Percentiles rank a stretch among this genome's conserved stretches.
Evolutionary conservation across 768 basidiomycete species (phyloP).

Genomic region (Kwoniella dejecticola): DNA sequence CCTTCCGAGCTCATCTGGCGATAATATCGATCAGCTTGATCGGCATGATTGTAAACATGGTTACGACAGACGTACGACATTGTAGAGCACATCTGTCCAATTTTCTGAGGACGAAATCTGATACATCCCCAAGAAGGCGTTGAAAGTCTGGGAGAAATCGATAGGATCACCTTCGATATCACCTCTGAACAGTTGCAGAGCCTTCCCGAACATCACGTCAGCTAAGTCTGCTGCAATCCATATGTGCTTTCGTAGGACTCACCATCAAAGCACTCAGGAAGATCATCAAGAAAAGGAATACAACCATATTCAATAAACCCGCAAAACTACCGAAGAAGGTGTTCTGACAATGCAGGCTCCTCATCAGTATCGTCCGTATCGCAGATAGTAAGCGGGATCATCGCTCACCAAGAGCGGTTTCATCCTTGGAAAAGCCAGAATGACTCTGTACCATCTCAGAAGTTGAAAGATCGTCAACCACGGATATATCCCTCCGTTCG

Average conservation of each 20-base stretch:
- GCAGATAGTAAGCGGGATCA: no score
- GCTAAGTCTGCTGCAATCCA: background rate
- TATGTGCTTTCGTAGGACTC: conserved; percentile 6
- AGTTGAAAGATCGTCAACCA: conserved; percentile 92
- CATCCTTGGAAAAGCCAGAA: conserved; percentile 87
- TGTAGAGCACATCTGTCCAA: conserved; percentile 59
- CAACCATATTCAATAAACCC: conserved; percentile 84
- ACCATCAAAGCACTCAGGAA: conserved; percentile 78
- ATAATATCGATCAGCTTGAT: background rate
- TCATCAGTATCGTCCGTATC: no score
- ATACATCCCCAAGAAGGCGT: conserved; percentile 82
- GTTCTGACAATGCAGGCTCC: conserved; percentile 60
- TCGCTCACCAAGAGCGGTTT: conserved; percentile 76
- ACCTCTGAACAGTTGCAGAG: conserved; percentile 81
- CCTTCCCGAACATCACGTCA: conserved; percentile 31
- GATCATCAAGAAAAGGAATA: conserved; percentile 86
- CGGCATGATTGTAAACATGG: no score
- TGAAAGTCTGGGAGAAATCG: conserved; percentile 81
- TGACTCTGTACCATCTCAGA: conserved; percentile 84
- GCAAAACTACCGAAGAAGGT: conserved; percentile 90
- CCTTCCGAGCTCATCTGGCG: conserved; percentile 65
- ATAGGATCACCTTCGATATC: conserved; percentile 64
- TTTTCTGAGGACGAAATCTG: conserved; percentile 91
- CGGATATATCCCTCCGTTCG: conserved; percentile 66
- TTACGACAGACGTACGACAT: conserved; percentile 59